Evolutionary conservation across 805 yeast species (phyloP).

Genomic region (Lachancea cidri): DNA sequence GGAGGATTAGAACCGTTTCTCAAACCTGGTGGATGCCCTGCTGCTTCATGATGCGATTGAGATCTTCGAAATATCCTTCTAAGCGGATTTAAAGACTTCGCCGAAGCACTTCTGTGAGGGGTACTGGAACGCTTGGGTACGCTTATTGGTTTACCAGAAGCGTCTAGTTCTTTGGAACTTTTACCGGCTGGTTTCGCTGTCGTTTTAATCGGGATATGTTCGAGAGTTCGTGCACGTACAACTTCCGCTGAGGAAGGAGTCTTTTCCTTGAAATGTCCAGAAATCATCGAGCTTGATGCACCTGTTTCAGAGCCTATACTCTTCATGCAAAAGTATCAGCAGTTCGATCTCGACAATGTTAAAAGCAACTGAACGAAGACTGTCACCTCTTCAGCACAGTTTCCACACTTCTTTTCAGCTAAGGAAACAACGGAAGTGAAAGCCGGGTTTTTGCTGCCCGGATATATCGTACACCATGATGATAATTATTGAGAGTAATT

Average conservation of each 20-base stretch:
- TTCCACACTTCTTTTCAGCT: neutral
- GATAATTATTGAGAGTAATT: too few relatives aligned
- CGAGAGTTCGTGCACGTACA: neutral
- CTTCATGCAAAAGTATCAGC: neutral
- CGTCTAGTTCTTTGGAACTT: neutral
- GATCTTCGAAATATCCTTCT: slow-evolving; percentile 12
- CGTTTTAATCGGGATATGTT: neutral
- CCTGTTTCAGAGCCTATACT: neutral
- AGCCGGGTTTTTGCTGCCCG: neutral
- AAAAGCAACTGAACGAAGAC: neutral
- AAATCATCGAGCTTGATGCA: slow-evolving; percentile 5
- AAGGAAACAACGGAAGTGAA: neutral
- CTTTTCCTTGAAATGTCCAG: slow-evolving; percentile 2
- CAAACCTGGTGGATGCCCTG: slow-evolving; percentile 1
- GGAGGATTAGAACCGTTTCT: slow-evolving; percentile 14
- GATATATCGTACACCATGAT: neutral
- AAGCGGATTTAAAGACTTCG: slow-evolving; percentile 8
- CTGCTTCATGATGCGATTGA: slow-evolving; percentile 11
- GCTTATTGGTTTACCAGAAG: neutral
- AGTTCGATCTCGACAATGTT: neutral
- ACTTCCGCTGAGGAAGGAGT: slow-evolving; percentile 5
- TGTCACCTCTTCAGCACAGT: neutral
- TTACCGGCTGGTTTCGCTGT: neutral
- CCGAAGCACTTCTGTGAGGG: slow-evolving; percentile 8
- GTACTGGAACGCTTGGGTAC: neutral